These are phyloP conservation scores for Tephrocybe sp. DNA, from an alignment of 768 basidiomycete genomes.

Conservation along the genomic window DNA sequence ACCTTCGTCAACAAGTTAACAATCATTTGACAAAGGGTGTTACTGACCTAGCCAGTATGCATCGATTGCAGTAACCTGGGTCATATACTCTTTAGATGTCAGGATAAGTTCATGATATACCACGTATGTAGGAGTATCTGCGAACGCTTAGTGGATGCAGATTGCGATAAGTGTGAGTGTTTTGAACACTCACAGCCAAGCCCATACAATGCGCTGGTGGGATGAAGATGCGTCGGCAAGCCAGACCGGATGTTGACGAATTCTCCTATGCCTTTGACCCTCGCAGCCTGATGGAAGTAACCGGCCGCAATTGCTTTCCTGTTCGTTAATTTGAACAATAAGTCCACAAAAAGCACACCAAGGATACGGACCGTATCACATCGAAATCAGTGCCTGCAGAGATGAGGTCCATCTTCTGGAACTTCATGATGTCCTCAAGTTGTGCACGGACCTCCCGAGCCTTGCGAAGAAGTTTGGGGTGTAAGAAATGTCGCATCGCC, in stretches of 20 bases:
- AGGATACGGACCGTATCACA: slow-evolving; percentile 60
- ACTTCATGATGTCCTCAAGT: slow-evolving; percentile 98
- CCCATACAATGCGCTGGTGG: slow-evolving; percentile 94
- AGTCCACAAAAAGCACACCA: too few relatives aligned
- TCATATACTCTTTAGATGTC: slow-evolving; percentile 98
- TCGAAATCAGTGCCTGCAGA: slow-evolving; percentile 97
- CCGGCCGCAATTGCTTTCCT: slow-evolving; percentile 98
- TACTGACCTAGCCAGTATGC: slow-evolving; percentile 92
- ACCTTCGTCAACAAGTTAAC: neutral
- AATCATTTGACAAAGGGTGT: neutral
- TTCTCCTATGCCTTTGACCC: slow-evolving; percentile 98
- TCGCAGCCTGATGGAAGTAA: slow-evolving; percentile 98
- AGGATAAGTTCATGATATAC: slow-evolving; percentile 96
- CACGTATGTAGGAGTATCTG: slow-evolving; percentile 94
- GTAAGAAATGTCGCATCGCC: slow-evolving; percentile 93
- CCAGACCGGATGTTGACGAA: slow-evolving; percentile 97
- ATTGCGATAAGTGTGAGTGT: neutral
- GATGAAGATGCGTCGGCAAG: slow-evolving; percentile 93
- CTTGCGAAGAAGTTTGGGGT: slow-evolving; percentile 94
- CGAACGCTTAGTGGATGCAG: slow-evolving; percentile 11
- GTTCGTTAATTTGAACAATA: neutral
- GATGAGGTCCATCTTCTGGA: slow-evolving; percentile 93
- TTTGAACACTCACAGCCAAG: slow-evolving; percentile 76
- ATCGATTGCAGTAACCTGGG: slow-evolving; percentile 97
- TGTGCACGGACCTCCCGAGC: slow-evolving; percentile 93